phyloP scores from a whole-genome alignment of 225 moss, liverwort and hornwort species.

The Pseudoscleropodium purum region DNA sequence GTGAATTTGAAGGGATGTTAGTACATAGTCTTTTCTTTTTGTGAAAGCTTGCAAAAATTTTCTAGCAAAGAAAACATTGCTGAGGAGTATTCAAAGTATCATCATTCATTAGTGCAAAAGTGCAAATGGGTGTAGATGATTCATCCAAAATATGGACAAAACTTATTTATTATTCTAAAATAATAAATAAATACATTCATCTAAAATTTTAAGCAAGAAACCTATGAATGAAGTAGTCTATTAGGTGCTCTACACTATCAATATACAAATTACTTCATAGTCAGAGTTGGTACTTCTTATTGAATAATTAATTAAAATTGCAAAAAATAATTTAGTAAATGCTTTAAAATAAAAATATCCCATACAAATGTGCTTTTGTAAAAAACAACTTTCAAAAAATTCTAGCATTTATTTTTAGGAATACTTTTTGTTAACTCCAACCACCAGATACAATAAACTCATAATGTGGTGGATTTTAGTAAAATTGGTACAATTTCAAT shows the following conservation, averaged over 20 bases:
- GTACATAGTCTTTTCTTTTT: neutral
- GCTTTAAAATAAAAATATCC: neutral
- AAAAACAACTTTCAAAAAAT: neutral
- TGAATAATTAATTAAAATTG: neutral
- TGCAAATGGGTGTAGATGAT: neutral
- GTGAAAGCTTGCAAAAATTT: neutral
- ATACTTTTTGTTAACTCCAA: neutral
- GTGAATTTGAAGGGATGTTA: neutral
- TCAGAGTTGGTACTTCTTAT: fast-evolving
- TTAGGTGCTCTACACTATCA: neutral
- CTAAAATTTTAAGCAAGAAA: neutral
- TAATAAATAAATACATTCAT: neutral
- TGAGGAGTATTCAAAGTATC: fast-evolving
- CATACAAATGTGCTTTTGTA: fast-evolving
- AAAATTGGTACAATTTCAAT: fast-evolving
- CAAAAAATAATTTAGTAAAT: neutral
- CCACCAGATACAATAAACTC: neutral
- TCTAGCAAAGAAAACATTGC: neutral
- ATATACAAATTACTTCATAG: neutral
- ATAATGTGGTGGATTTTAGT: neutral
- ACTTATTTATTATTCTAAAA: neutral
- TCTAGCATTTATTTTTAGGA: fast-evolving
- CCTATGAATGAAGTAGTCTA: fast-evolving
- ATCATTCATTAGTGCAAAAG: neutral
- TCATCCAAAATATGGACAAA: neutral